Percentiles rank a stretch among this genome's conserved stretches.
Conservation (phyloP, 352 stramenopile genomes). For the Ophiocytium majus region DNA sequence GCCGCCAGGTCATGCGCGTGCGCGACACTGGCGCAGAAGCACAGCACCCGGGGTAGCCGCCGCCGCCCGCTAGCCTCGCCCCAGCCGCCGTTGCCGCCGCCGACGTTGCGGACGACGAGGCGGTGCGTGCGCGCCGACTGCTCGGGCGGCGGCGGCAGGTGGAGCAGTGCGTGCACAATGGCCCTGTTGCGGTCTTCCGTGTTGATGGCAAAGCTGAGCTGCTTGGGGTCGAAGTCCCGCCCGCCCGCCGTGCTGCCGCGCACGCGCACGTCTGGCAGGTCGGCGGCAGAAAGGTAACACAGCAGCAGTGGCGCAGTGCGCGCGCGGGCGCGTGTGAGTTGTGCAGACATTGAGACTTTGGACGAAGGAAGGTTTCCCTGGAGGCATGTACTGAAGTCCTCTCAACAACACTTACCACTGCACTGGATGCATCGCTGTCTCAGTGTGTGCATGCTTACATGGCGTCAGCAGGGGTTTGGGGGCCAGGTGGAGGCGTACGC, state of each 20-base stretch:
- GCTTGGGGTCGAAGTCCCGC: conserved; percentile 32
- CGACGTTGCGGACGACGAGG: neutral
- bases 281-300: no score
- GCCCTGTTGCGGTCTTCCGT: conserved; percentile 43
- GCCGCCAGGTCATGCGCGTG: conserved; percentile 48
- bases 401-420: no score
- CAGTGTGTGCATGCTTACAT: no score
- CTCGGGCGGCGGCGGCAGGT: neutral
- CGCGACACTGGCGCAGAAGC: conserved; percentile 45
- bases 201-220: conserved; percentile 38
- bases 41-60: neutral
- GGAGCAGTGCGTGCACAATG: conserved; percentile 30
- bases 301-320: no score
- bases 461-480: no score
- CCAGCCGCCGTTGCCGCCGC: no score
- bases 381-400: no score
- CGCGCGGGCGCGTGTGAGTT: no score
- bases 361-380: no score
- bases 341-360: no score
- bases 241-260: neutral
- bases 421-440: no score
- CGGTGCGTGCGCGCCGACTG: neutral
- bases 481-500: no score
- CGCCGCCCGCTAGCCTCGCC: neutral
- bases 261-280: neutral